Conservation (phyloP, 164 flowering plant species). For the Vitis cinerea region DNA sequence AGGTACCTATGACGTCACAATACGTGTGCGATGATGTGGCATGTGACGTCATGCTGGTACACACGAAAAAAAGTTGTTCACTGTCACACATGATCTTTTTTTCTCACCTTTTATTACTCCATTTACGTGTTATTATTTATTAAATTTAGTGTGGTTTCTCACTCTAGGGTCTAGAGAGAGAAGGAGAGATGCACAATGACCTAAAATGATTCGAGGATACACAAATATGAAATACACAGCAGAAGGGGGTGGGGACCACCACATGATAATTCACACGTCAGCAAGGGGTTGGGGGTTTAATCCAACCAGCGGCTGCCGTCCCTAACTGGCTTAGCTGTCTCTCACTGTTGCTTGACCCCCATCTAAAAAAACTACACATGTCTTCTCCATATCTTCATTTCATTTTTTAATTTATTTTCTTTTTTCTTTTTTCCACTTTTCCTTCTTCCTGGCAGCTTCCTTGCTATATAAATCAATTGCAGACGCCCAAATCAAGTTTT, state of each 20-base stretch:
- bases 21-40: neutral
- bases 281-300: neutral
- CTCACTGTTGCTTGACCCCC: conserved; percentile 15
- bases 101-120: no score
- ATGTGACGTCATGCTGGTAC: neutral
- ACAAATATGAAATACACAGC: no score
- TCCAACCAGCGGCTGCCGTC: conserved; percentile 56
- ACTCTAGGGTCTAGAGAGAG: no score
- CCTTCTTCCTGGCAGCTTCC: conserved; percentile 2
- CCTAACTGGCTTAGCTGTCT: conserved; percentile 26
- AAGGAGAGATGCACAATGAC: no score
- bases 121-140: no score
- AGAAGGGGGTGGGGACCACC: no score
- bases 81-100: no score
- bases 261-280: conserved; percentile 29
- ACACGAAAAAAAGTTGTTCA: neutral
- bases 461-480: neutral
- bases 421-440: conserved; percentile 5
- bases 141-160: no score
- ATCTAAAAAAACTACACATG: neutral
- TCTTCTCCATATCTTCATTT: neutral
- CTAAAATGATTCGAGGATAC: no score
- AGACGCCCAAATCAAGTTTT: neutral
- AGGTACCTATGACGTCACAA: no score
- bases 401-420: neutral